Evolutionary conservation across 2,329 filamentous ascomycete genomes (phyloP), one percentile per base, ranked within the genome.

Genomic region (Penicillium sp.): DNA sequence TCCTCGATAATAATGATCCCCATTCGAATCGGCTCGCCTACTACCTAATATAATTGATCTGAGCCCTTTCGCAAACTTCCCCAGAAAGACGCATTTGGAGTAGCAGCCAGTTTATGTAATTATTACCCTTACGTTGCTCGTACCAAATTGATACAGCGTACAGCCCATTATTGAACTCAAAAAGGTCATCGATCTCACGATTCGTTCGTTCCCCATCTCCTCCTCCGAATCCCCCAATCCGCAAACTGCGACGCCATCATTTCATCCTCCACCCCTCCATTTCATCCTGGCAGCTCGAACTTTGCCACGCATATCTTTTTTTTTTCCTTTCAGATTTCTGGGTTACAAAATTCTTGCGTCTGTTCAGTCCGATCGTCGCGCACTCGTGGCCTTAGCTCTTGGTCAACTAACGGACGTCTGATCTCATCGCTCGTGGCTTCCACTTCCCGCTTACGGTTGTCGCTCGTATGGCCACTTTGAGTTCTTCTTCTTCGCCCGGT

Each of bases 391-490:
- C 44, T 41, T 21, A 21, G 21, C 21, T 21, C 21, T 21, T 2
- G 21, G 2, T 21, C 21, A 21, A 21, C 21, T 21, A 58, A 54
- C 66, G 54, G 60, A 63, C 44, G 55, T 68, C 67, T 70, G 66
- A 70, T 69, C 66, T 70, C 68, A 69, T 71, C 65, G 67, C 58
- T 71, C 65, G 67, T 57, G 61, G 63, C 66, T 62, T 61, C 58
- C 69, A 54, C 60, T 61, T 61, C 53, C 57, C 59, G 38, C 60
- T 61, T 60, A 52, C 51, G 57, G 35, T 60, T 61, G 62, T 68
- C 65, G 66, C 69, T 69, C 71, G 67, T 70, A 74, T 73, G 71
- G 72, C 71, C 70, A 69, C 69, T 66, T 64, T 59, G 63, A 51
- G 48, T n/a, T n/a, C 21, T 64, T 64, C 61, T 59, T 65, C 66